Conservation (phyloP, 2,329 filamentous ascomycete genomes). For the Diaporthe ilicicola region DNA sequence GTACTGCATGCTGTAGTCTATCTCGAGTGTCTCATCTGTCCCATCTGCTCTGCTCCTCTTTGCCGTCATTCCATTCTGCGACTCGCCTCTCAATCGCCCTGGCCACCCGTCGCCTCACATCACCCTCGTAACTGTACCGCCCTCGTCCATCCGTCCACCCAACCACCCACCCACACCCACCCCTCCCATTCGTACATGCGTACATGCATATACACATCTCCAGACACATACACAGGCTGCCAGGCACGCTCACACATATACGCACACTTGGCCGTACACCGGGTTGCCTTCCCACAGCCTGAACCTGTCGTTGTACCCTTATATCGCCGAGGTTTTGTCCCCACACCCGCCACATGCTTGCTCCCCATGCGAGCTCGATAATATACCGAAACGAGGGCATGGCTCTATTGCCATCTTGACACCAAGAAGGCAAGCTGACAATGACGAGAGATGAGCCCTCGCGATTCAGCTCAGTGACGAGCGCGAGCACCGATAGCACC, state of each 20-base stretch:
- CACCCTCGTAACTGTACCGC: neutral
- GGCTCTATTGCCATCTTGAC: slow-evolving; percentile 31
- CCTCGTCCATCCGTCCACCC: slow-evolving; percentile 10
- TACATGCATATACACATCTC: neutral
- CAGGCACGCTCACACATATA: neutral
- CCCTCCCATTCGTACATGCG: neutral
- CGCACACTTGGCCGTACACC: neutral
- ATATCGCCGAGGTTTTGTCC: slow-evolving; percentile 1
- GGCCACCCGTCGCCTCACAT: neutral
- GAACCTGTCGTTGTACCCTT: neutral
- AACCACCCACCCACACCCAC: neutral
- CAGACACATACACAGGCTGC: neutral
- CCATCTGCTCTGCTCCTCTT: neutral
- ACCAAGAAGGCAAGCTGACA: slow-evolving; percentile 32
- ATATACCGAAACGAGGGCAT: slow-evolving; percentile 30
- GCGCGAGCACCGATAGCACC: slow-evolving; percentile 72
- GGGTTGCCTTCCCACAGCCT: neutral
- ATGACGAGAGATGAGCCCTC: slow-evolving; percentile 75
- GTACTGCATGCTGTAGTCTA: slow-evolving; percentile 1
- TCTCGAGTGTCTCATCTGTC: slow-evolving; percentile 16
- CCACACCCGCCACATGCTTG: slow-evolving; percentile 15
- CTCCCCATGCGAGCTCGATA: slow-evolving; percentile 32
- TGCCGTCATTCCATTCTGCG: neutral
- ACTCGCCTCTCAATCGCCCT: neutral
- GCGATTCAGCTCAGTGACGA: slow-evolving; percentile 73